These are phyloP conservation scores for Mycena epipterygia DNA, from an alignment of 768 basidiomycete species.

Conservation along the genomic window DNA sequence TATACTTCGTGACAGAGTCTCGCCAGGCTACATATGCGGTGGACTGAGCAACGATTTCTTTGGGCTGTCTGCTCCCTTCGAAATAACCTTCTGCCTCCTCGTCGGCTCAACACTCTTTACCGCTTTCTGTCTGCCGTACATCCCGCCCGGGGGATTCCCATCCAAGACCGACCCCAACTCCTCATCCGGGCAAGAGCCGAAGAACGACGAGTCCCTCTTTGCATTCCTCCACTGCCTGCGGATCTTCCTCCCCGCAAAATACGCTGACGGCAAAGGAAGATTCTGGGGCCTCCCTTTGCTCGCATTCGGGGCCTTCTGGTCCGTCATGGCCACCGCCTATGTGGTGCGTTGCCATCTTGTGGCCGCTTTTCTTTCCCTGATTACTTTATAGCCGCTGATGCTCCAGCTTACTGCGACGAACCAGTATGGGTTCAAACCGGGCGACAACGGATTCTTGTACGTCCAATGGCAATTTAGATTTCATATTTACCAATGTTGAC, in stretches of 20 bases:
- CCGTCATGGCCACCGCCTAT: conserved; percentile 25
- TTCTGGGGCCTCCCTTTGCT: conserved; percentile 29
- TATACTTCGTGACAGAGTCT: background rate
- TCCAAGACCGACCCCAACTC: background rate
- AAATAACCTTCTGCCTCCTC: conserved; percentile 35
- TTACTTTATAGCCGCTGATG: conserved; percentile 27
- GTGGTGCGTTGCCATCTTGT: conserved; percentile 10
- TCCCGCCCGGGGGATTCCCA: conserved; percentile 14
- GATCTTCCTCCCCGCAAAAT: conserved; percentile 27
- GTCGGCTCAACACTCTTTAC: conserved; percentile 28
- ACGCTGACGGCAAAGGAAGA: conserved; percentile 1
- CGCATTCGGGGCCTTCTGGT: conserved; percentile 26
- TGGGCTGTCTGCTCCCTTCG: conserved; percentile 26
- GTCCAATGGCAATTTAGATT: background rate
- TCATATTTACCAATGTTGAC: background rate
- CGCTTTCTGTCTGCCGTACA: conserved; percentile 21
- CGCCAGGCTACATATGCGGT: conserved; percentile 28
- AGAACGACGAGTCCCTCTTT: conserved; percentile 1
- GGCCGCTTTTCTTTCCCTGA: background rate
- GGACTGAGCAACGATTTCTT: conserved; percentile 24
- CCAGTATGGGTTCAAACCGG: conserved; percentile 29
- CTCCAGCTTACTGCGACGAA: conserved; percentile 36
- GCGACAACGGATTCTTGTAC: conserved; percentile 32
- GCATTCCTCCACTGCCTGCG: conserved; percentile 20
- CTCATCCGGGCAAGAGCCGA: background rate